These are phyloP conservation scores for Penstemon eatonii DNA, from an alignment of 257 asterid species.

Conservation along the genomic window DNA sequence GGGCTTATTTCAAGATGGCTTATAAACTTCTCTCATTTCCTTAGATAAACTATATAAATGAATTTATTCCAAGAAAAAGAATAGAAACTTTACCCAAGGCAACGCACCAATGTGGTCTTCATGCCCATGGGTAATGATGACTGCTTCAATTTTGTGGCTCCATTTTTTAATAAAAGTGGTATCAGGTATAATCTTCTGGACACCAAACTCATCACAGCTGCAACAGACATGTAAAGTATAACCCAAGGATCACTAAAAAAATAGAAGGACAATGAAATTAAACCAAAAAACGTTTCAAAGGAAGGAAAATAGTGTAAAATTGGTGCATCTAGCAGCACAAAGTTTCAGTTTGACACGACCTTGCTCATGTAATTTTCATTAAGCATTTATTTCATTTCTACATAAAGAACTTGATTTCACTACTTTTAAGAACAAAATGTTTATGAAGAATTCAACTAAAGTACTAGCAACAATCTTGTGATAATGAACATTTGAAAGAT, in stretches of 20 bases:
- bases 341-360: slow-evolving; percentile 10
- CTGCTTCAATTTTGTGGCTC: slow-evolving; percentile 99
- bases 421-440: slow-evolving; percentile 15
- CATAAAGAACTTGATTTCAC: slow-evolving; percentile 1
- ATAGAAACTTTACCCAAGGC: slow-evolving; percentile 95
- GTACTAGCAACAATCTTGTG: neutral
- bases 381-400: neutral
- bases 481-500: slow-evolving; percentile 16
- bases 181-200: slow-evolving; percentile 98
- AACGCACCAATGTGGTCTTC: slow-evolving; percentile 99
- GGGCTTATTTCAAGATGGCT: slow-evolving; percentile 10
- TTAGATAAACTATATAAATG: neutral
- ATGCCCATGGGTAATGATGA: slow-evolving; percentile 96
- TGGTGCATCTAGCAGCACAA: slow-evolving; percentile 15
- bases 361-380: neutral
- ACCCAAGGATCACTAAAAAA: neutral
- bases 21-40: slow-evolving; percentile 20
- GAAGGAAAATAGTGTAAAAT: neutral
- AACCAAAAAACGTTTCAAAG: neutral
- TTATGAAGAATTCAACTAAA: slow-evolving; percentile 7
- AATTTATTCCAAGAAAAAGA: slow-evolving; percentile 38
- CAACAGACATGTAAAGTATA: slow-evolving; percentile 24
- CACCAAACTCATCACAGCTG: slow-evolving; percentile 94
- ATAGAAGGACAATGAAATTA: slow-evolving; percentile 14
- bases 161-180: slow-evolving; percentile 90